Conservation (phyloP, 441 rosid genomes). For the Francoa sonchifolia region DNA sequence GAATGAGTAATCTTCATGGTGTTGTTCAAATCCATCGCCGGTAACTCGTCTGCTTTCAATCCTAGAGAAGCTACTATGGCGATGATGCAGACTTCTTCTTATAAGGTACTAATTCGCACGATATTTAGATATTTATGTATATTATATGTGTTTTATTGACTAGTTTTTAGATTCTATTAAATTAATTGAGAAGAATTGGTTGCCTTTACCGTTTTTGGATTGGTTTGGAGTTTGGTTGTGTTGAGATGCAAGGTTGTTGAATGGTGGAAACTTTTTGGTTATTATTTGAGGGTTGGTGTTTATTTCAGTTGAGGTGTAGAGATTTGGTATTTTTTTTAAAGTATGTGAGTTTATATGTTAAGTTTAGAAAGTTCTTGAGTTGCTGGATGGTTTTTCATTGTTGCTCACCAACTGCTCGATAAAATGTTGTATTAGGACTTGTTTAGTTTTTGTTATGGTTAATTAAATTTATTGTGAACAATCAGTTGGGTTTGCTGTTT, state of each 20-base stretch:
- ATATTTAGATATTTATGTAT: background rate
- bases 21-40: conserved; percentile 39
- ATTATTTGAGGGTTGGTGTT: too few species aligned
- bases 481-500: background rate
- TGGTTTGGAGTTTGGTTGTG: too few species aligned
- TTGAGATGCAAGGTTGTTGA: too few species aligned
- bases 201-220: too few species aligned
- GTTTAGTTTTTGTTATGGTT: background rate
- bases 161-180: background rate
- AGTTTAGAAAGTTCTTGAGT: background rate
- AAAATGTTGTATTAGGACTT: background rate
- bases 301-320: too few species aligned
- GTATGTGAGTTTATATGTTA: background rate
- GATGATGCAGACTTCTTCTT: conserved; percentile 53
- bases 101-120: conserved; percentile 25
- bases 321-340: background rate
- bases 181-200: too few species aligned
- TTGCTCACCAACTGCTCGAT: background rate
- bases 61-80: conserved; percentile 50
- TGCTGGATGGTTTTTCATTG: background rate
- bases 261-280: too few species aligned
- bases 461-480: background rate
- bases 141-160: background rate
- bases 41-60: conserved; percentile 25
- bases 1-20: too few species aligned